Conservation (phyloP, 108 stramenopile species). For the Schizochytrium sp. region DNA sequence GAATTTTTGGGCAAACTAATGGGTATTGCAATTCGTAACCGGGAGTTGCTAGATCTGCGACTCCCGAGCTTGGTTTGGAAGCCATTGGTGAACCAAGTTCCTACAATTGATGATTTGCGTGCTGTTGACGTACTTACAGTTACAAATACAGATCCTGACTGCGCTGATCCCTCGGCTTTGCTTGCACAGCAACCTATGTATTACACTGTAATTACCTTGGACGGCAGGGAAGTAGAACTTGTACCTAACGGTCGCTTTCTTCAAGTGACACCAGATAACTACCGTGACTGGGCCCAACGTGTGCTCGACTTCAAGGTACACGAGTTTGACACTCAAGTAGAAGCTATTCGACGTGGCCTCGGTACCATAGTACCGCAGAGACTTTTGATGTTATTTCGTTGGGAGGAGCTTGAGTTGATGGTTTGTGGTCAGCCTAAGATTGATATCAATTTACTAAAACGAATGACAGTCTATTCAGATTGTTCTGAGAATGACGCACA, state of each 20-base stretch:
- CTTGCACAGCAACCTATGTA: slow-evolving; percentile 24
- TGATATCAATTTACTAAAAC: slow-evolving; percentile 73
- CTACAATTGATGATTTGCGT: slow-evolving; percentile 69
- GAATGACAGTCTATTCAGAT: slow-evolving; percentile 71
- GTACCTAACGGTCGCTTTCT: slow-evolving; percentile 67
- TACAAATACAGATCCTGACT: slow-evolving; percentile 57
- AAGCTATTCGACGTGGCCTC: slow-evolving; percentile 72
- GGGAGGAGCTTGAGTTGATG: slow-evolving; percentile 73
- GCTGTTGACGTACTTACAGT: slow-evolving; percentile 69
- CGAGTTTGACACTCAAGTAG: slow-evolving; percentile 72
- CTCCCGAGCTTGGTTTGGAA: slow-evolving; percentile 72
- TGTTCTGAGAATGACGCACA: slow-evolving; percentile 66
- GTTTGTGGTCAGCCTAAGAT: slow-evolving; percentile 75
- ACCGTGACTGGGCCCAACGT: slow-evolving; percentile 58
- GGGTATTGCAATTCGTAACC: slow-evolving; percentile 74
- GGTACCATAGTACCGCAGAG: slow-evolving; percentile 68
- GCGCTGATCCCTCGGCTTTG: not conserved
- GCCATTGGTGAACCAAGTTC: slow-evolving; percentile 68
- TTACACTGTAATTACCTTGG: slow-evolving; percentile 58
- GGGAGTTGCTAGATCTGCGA: slow-evolving; percentile 64
- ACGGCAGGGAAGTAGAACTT: slow-evolving; percentile 73
- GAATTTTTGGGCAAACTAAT: slow-evolving; percentile 79
- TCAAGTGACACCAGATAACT: slow-evolving; percentile 73
- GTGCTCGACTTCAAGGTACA: slow-evolving; percentile 42
- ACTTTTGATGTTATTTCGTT: slow-evolving; percentile 74